Evolutionary conservation across 352 stramenopile species (phyloP), one percentile per base, ranked within the genome.

Genomic region (Pythium volutum): DNA sequence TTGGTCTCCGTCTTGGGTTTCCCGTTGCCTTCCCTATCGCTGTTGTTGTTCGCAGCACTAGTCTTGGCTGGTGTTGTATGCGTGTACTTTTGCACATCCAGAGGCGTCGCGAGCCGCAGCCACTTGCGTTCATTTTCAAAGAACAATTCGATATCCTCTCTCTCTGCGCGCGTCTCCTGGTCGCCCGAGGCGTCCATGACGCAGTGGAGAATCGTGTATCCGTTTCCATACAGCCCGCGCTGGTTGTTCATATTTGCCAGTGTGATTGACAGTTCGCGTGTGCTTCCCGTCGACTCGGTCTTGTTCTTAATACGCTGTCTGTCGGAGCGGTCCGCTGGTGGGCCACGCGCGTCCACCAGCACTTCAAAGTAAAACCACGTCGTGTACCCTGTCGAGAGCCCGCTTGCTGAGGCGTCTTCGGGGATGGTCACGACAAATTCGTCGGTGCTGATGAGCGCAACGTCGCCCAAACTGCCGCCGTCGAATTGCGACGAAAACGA

Each of bases 301-400:
- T 8, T 36, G 8, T 36, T 36, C 31, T 36, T 36, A 11, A 2
- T 36, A 29, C 25, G 12, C 49, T 50, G 38, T 14, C n/a, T 27
- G 11, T 52, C 33, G 5, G 51, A 15, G n/a, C 36, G 36, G 11
- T 43, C 36, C 7, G 14, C 36, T 43, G 16, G 36, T 43, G 36
- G 36, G 31, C 8, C 7, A 15, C 18, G 23, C 15, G 38, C 25
- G 22, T 62, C 52, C 23, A 59, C 53, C 23, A 52, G 12, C 51
- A 61, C 46, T 51, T 77, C 67, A 56, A 82, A 82, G 52, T 82
- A 66, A 45, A 81, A 82, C 74, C 74, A 82, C 18, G 71, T 77
- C 43, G 51, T 78, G 57, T 69, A 84, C 15, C 74, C 55, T 22
- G 76, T 87, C 0, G 73, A 71, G 8, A 84, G 53, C 3, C 75